phyloP scores from a whole-genome alignment of 192 early-diverging fungal species.

The Chytriomyces hyalinus region DNA sequence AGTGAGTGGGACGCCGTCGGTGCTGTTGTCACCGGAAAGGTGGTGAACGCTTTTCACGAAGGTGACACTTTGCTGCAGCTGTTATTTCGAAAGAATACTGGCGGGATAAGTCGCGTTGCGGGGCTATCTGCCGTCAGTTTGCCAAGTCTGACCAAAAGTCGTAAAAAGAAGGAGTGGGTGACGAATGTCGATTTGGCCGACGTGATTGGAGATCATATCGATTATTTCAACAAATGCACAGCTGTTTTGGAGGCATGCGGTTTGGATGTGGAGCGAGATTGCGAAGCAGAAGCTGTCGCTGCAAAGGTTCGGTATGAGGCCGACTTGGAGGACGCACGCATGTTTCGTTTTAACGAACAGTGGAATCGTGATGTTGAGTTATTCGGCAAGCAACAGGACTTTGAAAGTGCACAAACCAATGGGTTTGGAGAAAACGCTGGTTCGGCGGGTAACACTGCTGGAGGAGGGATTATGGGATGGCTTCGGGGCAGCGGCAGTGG shows the following conservation, averaged over 20 bases:
- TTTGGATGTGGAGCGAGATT: background rate
- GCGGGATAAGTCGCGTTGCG: constrained; percentile 64
- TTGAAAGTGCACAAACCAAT: background rate
- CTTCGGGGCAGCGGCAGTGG: too few species aligned
- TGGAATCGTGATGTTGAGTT: constrained; percentile 14
- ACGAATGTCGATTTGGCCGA: constrained; percentile 81
- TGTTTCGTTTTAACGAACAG: constrained; percentile 2
- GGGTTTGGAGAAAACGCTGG: too few species aligned
- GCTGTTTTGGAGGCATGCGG: background rate
- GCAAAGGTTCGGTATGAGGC: background rate
- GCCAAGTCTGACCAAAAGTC: background rate
- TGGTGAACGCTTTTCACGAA: constrained; percentile 85
- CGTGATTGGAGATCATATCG: constrained; percentile 79
- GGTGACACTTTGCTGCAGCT: constrained; percentile 92
- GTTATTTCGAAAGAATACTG: constrained; percentile 77
- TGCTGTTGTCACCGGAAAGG: constrained; percentile 78
- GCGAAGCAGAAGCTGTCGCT: background rate
- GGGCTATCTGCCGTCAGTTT: constrained; percentile 74
- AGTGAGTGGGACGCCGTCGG: constrained; percentile 80
- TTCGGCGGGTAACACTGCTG: too few species aligned
- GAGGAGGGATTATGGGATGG: too few species aligned
- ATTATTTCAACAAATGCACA: constrained; percentile 55
- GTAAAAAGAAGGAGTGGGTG: constrained; percentile 66
- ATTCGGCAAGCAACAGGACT: background rate
- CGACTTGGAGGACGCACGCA: background rate